Conservation (phyloP, 2,329 filamentous ascomycete species). For the Endocalyx cinctus region DNA sequence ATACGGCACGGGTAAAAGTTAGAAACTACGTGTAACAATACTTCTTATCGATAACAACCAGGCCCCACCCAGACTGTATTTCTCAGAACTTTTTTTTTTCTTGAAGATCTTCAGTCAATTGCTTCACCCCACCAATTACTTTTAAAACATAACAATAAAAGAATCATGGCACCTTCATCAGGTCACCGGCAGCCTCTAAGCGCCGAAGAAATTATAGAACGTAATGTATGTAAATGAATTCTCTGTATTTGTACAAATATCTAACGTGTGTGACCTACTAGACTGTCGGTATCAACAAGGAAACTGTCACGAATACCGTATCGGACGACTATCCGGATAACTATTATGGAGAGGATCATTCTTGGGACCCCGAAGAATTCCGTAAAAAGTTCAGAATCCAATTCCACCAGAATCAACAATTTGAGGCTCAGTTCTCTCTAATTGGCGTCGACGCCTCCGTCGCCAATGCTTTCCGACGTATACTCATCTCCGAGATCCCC, state of each 20-base stretch:
- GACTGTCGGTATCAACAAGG: slow-evolving; percentile 81
- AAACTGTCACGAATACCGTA: slow-evolving; percentile 84
- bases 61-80: too few relatives aligned
- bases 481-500: slow-evolving; percentile 89
- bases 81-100: slow-evolving; percentile 18
- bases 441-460: slow-evolving; percentile 88
- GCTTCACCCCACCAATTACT: slow-evolving; percentile 18
- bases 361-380: slow-evolving; percentile 74
- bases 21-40: slow-evolving; percentile 9
- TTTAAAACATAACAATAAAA: slow-evolving; percentile 10
- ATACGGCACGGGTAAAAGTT: too few relatives aligned
- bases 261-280: slow-evolving; percentile 32
- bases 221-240: slow-evolving; percentile 18
- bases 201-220: slow-evolving; percentile 21
- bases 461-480: slow-evolving; percentile 95
- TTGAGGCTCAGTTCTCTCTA: slow-evolving; percentile 83
- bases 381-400: slow-evolving; percentile 64
- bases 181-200: slow-evolving; percentile 16
- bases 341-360: slow-evolving; percentile 81
- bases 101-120: slow-evolving; percentile 6
- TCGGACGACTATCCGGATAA: slow-evolving; percentile 92
- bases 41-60: slow-evolving; percentile 17
- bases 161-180: slow-evolving; percentile 27
- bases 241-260: background rate
- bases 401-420: slow-evolving; percentile 77